phyloP scores from a whole-genome alignment of 2,329 filamentous ascomycete genomes.

The Aureobasidium lini region DNA sequence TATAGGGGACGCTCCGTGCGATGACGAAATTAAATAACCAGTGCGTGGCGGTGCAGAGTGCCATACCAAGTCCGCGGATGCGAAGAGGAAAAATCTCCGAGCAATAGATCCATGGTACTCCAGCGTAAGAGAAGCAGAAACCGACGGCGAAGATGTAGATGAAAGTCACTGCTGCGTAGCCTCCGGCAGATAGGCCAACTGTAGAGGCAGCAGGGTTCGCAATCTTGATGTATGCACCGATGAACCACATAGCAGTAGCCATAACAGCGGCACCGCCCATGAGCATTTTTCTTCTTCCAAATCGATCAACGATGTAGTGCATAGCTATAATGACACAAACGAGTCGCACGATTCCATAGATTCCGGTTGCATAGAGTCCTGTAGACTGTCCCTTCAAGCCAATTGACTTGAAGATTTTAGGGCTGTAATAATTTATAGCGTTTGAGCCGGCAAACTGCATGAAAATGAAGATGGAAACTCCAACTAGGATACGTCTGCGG shows the following conservation, averaged over 20 bases:
- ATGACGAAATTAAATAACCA: slow-evolving; percentile 32
- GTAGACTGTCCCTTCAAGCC: slow-evolving; percentile 27
- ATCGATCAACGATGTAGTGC: slow-evolving; percentile 31
- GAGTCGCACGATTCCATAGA: slow-evolving; percentile 33
- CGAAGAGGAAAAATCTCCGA: slow-evolving; percentile 37
- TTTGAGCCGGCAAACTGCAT: slow-evolving; percentile 58
- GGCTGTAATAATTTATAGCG: slow-evolving; percentile 32
- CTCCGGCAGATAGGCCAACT: slow-evolving; percentile 24
- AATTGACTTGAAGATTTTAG: slow-evolving; percentile 31
- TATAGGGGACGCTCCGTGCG: slow-evolving; percentile 34
- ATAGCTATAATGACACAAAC: slow-evolving; percentile 31
- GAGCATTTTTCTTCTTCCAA: slow-evolving; percentile 32
- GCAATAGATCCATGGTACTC: slow-evolving; percentile 36
- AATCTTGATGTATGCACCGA: slow-evolving; percentile 31
- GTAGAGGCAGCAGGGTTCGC: slow-evolving; percentile 26
- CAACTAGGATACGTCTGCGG: slow-evolving; percentile 56
- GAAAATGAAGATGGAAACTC: slow-evolving; percentile 58
- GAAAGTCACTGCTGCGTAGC: slow-evolving; percentile 32
- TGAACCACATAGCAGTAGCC: slow-evolving; percentile 32
- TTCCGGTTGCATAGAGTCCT: slow-evolving; percentile 28
- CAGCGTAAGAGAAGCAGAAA: slow-evolving; percentile 35
- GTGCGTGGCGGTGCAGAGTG: slow-evolving; percentile 30
- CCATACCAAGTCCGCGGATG: slow-evolving; percentile 32
- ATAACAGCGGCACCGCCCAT: slow-evolving; percentile 31
- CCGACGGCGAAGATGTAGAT: slow-evolving; percentile 35